Conservation (phyloP, 2,329 filamentous ascomycete genomes). For the Verticillium zaregamsianum region DNA sequence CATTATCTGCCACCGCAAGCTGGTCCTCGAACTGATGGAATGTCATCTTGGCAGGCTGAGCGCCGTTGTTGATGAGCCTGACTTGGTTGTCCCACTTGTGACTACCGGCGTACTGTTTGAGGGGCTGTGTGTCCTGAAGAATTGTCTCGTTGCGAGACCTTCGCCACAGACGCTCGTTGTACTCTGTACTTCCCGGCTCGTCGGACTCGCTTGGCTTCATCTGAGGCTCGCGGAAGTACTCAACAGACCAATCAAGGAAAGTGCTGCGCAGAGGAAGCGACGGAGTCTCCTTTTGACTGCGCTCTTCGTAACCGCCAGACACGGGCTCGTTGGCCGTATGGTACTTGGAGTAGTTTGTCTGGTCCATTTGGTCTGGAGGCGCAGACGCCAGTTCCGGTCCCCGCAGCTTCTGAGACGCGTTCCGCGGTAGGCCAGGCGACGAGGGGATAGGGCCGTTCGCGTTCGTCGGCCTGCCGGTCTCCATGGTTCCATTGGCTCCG, state of each 20-base stretch:
- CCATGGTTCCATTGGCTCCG: constrained; percentile 17
- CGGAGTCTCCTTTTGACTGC: constrained; percentile 55
- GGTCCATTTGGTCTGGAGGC: constrained; percentile 73
- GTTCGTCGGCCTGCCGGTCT: constrained; percentile 6
- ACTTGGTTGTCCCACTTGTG: constrained; percentile 83
- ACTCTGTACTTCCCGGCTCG: constrained; percentile 92
- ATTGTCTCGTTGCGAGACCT: constrained; percentile 90
- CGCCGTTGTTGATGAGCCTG: constrained; percentile 82
- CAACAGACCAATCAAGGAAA: constrained; percentile 93
- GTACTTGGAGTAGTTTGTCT: constrained; percentile 64
- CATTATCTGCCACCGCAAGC: constrained; percentile 87
- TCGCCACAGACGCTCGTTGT: constrained; percentile 92
- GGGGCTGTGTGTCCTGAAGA: constrained; percentile 85
- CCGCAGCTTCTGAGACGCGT: constrained; percentile 33
- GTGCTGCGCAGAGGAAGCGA: constrained; percentile 73
- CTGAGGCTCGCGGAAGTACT: constrained; percentile 96
- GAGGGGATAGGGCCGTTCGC: constrained; percentile 13
- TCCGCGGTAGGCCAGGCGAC: constrained; percentile 30
- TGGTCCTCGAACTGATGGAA: constrained; percentile 99
- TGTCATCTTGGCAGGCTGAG: constrained; percentile 86
- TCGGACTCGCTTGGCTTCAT: constrained; percentile 97
- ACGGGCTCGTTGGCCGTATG: constrained; percentile 71
- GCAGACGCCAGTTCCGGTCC: constrained; percentile 38
- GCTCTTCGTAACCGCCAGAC: constrained; percentile 69
- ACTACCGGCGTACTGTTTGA: constrained; percentile 82